Evolutionary conservation across 306 rosid species (phyloP).

Genomic region (Cucumis sativus): Cucumber_9930_V3 NC_026660.2:1334501-1335000

Average conservation of each 20-base stretch:
- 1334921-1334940: slow-evolving; percentile 65
- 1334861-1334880: slow-evolving; percentile 86
- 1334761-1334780: slow-evolving; percentile 20
- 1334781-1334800: slow-evolving; percentile 27
- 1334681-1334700: slow-evolving; percentile 65
- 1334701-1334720: slow-evolving; percentile 60
- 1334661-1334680: slow-evolving; percentile 87
- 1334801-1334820: slow-evolving; percentile 17
- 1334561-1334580: slow-evolving; percentile 37
- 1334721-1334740: slow-evolving; percentile 54
- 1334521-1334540: slow-evolving; percentile 41
- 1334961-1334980: slow-evolving; percentile 89
- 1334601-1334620: slow-evolving; percentile 46
- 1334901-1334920: slow-evolving; percentile 92
- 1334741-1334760: slow-evolving; percentile 35
- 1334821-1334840: slow-evolving; percentile 43
- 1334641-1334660: slow-evolving; percentile 66
- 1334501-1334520: slow-evolving; percentile 48
- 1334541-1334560: slow-evolving; percentile 44
- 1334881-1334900: slow-evolving; percentile 73
- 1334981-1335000: slow-evolving; percentile 73
- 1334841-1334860: slow-evolving; percentile 44
- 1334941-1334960: slow-evolving; percentile 81
- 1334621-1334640: slow-evolving; percentile 67
- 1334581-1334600: slow-evolving; percentile 42